phyloP scores from a whole-genome alignment of 257 asterid genomes.

The Schizonepeta tenuifolia region DNA sequence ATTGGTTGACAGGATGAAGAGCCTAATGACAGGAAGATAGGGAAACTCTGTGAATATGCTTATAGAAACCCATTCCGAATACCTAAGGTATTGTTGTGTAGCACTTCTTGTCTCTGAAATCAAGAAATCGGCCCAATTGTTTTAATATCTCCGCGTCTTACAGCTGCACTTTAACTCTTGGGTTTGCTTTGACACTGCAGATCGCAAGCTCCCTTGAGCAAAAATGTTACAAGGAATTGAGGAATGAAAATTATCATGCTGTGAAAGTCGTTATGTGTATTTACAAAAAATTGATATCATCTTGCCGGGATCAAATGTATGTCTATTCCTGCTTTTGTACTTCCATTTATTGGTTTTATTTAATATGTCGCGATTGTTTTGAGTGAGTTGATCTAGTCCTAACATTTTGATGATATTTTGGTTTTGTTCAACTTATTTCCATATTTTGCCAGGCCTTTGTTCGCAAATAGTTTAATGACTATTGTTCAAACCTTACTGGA shows the following conservation, averaged over 20 bases:
- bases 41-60: conserved; percentile 94
- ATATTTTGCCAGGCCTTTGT: conserved; percentile 78
- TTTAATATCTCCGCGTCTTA: background rate
- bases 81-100: conserved; percentile 66
- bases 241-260: conserved; percentile 66
- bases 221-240: conserved; percentile 89
- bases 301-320: conserved; percentile 95
- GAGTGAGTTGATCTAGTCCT: conserved; percentile 6
- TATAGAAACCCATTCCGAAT: conserved; percentile 90
- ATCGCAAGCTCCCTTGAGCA: conserved; percentile 89
- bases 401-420: background rate
- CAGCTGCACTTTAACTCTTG: background rate
- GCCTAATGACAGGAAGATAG: conserved; percentile 89
- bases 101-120: conserved; percentile 12
- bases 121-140: background rate
- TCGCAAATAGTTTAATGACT: conserved; percentile 82
- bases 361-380: background rate
- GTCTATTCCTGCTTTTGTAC: conserved; percentile 31
- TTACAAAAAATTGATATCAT: conserved; percentile 69
- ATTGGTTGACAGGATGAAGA: conserved; percentile 70
- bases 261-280: conserved; percentile 81
- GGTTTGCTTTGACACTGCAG: conserved; percentile 51
- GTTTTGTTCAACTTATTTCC: background rate
- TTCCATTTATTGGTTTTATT: background rate
- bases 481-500: conserved; percentile 80